Percentiles rank a stretch among this genome's conserved stretches.
These are phyloP conservation scores for Cutaneotrichosporon cyanovorans DNA, from an alignment of 1,284 basidiomycete species.

Conservation along the genomic window DNA sequence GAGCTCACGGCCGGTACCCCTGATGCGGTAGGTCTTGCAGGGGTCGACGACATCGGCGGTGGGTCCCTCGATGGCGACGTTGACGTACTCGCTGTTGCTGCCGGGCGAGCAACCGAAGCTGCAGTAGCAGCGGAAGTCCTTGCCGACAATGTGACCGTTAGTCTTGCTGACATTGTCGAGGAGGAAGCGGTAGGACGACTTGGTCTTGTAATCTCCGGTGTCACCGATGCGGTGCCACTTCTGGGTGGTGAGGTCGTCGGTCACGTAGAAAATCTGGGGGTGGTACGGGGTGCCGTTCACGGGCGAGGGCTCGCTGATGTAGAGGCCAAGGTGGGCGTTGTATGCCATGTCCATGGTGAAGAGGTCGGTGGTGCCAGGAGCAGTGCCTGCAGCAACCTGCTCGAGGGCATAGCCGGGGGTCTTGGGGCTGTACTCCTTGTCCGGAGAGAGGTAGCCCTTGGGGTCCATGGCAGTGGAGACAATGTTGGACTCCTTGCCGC, in stretches of 20 bases:
- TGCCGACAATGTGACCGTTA: constrained; percentile 4
- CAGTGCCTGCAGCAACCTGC: constrained; percentile 1
- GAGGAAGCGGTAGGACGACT: constrained; percentile 12
- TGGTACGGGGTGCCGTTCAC: constrained; percentile 3
- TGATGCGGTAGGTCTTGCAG: constrained; percentile 3
- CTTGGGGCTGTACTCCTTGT: constrained; percentile 7
- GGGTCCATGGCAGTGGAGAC: neutral
- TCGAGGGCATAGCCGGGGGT: neutral
- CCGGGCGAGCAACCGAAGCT: constrained; percentile 9
- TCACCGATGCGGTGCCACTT: constrained; percentile 9
- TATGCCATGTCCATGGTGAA: constrained; percentile 15
- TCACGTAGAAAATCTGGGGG: constrained; percentile 10
- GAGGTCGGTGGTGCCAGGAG: constrained; percentile 6
- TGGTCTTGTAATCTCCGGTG: constrained; percentile 11
- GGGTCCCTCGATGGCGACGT: constrained; percentile 3
- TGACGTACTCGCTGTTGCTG: constrained; percentile 8
- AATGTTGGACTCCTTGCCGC: constrained; percentile 9
- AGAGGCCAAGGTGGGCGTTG: constrained; percentile 14
- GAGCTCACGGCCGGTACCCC: neutral
- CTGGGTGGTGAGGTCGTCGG: constrained; percentile 6
- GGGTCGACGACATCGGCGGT: neutral
- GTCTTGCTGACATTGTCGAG: constrained; percentile 7
- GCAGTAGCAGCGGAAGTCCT: constrained; percentile 9
- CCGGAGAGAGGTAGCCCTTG: constrained; percentile 4
- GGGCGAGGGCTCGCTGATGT: constrained; percentile 10